A percentile compares a stretch with the other conserved stretches of the same genome.
Evolutionary conservation across 148 eudicot genomes (phyloP).

Genomic region (Amaranthus hypochondriacus): DNA sequence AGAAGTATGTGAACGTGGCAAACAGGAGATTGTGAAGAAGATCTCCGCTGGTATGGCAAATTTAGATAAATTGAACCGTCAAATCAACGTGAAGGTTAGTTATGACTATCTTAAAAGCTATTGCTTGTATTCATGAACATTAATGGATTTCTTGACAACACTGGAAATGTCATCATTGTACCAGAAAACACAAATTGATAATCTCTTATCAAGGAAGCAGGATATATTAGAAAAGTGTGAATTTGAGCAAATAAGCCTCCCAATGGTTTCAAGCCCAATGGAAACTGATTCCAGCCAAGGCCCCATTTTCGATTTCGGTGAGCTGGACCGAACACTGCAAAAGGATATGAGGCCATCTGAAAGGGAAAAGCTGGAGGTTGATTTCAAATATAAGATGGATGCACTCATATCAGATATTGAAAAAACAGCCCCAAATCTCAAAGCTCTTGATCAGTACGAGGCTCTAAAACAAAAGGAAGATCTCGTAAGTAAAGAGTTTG

Average conservation of each 20-base stretch:
- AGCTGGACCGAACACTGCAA: slow-evolving; percentile 64
- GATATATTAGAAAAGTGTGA: slow-evolving; percentile 87
- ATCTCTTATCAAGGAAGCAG: slow-evolving; percentile 61
- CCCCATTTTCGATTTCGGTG: slow-evolving; percentile 66
- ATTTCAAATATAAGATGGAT: slow-evolving; percentile 71
- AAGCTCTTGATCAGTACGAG: slow-evolving; percentile 94
- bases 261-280: slow-evolving; percentile 77
- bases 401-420: slow-evolving; percentile 72
- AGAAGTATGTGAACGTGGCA: slow-evolving; percentile 81
- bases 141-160: background rate
- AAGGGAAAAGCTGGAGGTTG: slow-evolving; percentile 80
- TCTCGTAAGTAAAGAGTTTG: slow-evolving; percentile 65
- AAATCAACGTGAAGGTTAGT: slow-evolving; percentile 73
- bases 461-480: slow-evolving; percentile 82
- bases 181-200: slow-evolving; percentile 76
- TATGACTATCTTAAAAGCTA: background rate
- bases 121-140: background rate
- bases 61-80: slow-evolving; percentile 69
- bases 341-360: slow-evolving; percentile 69
- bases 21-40: slow-evolving; percentile 75
- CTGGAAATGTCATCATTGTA: slow-evolving; percentile 20
- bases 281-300: slow-evolving; percentile 54
- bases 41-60: slow-evolving; percentile 80
- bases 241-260: slow-evolving; percentile 72
- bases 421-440: slow-evolving; percentile 90